Evolutionary conservation across 73 alveolate species (phyloP).

Genomic region (Tetrahymena borealis): DNA sequence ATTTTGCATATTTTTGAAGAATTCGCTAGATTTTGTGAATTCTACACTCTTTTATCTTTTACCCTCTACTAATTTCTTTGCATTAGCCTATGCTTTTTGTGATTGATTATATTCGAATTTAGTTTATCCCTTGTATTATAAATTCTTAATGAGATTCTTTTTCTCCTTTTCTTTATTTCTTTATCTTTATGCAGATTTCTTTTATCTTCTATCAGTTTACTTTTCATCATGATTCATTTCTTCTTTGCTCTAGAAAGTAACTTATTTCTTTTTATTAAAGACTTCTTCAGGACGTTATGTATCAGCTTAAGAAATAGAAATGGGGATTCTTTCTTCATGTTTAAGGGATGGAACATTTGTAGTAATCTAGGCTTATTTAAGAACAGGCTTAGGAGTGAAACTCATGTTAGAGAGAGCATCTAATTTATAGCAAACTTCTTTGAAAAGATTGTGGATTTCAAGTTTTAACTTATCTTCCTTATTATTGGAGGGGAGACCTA

Average conservation of each 20-base stretch:
- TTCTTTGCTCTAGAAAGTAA: slow-evolving; percentile 7
- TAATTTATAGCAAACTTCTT: slow-evolving; percentile 32
- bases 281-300: slow-evolving; percentile 10
- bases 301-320: not conserved
- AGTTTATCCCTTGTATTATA: slow-evolving; percentile 34
- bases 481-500: slow-evolving; percentile 40
- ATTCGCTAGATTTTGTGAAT: slow-evolving; percentile 29
- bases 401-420: slow-evolving; percentile 27
- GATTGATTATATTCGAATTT: slow-evolving; percentile 26
- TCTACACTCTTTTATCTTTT: slow-evolving; percentile 28
- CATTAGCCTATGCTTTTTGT: slow-evolving; percentile 13
- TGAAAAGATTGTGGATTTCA: slow-evolving; percentile 20
- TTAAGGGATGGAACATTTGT: not conserved
- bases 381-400: slow-evolving; percentile 24
- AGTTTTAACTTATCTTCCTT: slow-evolving; percentile 31
- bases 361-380: slow-evolving; percentile 19
- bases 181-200: slow-evolving; percentile 14
- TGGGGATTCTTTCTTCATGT: slow-evolving; percentile 38
- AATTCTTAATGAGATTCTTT: slow-evolving; percentile 3
- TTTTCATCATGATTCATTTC: slow-evolving; percentile 12
- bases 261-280: slow-evolving; percentile 20
- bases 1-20: slow-evolving; percentile 30
- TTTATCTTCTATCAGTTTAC: slow-evolving; percentile 16
- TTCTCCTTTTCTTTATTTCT: slow-evolving; percentile 11
- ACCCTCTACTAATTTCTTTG: not conserved